Base-by-base conservation (phyloP, 208 protist species). In the Acanthamoeba triangularis region DNA sequence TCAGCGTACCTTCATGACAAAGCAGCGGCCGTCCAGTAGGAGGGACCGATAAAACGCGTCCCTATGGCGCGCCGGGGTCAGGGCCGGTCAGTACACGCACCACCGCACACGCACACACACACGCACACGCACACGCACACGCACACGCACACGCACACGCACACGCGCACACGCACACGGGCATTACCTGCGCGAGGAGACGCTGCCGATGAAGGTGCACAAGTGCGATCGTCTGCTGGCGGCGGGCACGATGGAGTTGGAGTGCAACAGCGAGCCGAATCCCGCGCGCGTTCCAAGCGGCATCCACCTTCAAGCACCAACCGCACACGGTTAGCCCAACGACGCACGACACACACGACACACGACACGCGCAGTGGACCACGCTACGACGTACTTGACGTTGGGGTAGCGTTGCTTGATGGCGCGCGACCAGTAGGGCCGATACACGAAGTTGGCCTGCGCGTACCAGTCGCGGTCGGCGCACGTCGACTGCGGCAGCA, bases 401-500 rank as follows among this genome's bases (percentile, higher is more conserved):
- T 90, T 90, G n/a, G 82, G 82, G 14, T 65, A 67, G 49, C 56
- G 49, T 11, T 90, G 54, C 56, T 90, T 59, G 54, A 90, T 59
- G 30, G 82, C 30, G 33, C 33, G 49, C 5, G 82, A 90, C 82
- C 82, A 90, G 82, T 65, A 67, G 20, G 82, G 82, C 82, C 82
- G 49, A 28, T 90, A 90, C 41, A 90, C 82, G 33, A 90, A 90
- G 28, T 90, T 23, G 56, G 56, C 82, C 49, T 54, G 52, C n/a
- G 20, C 18, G 56, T 90, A 90, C 82, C 82, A 90, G 82, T 90
- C 82, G 33, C 49, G 82, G 25, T 90, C 82, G 37, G 65, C 44
- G 35, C 82, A 90, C 13, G 82, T 59, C 20, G 56, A 37, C 28
- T 72, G 65, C 0, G 65, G n/a, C 65, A 72, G n/a, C 65, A 23